These are phyloP conservation scores for Gossypium thurberi DNA, from an alignment of 345 rosid genomes.

Conservation along the genomic window DNA sequence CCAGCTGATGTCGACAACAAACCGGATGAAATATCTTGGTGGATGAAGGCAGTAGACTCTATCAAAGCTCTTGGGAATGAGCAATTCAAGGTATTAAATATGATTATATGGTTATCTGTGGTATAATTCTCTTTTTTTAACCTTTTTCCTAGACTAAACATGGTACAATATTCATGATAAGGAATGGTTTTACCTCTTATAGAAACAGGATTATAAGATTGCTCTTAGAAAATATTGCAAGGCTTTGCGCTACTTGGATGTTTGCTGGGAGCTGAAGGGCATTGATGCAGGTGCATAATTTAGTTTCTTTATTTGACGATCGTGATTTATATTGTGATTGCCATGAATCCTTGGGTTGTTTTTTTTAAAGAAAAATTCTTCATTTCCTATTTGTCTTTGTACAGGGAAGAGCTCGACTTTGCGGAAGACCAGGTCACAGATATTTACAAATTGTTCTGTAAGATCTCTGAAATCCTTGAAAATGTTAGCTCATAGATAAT, in stretches of 20 bases:
- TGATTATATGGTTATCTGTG: neutral
- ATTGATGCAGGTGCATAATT: constrained; percentile 68
- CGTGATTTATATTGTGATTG: neutral
- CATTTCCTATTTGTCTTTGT: constrained; percentile 8
- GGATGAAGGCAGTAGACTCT: constrained; percentile 77
- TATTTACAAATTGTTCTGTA: constrained; percentile 85
- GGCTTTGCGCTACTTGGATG: constrained; percentile 80
- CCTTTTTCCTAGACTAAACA: neutral
- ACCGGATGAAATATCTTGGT: constrained; percentile 69
- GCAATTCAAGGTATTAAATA: constrained; percentile 50
- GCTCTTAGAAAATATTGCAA: constrained; percentile 90
- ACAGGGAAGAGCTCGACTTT: constrained; percentile 63
- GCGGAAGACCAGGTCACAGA: constrained; percentile 82
- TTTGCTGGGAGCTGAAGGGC: constrained; percentile 93
- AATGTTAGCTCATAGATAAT: neutral
- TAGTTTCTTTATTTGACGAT: neutral
- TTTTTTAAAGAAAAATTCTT: neutral
- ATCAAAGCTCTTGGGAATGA: constrained; percentile 72
- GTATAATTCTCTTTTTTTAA: neutral
- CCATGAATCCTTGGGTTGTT: neutral
- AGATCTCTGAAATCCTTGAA: constrained; percentile 21
- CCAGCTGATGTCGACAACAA: constrained; percentile 67
- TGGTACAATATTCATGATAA: neutral
- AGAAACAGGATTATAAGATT: constrained; percentile 89
- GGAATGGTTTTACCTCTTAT: neutral